These are phyloP conservation scores for Begonia peltatifolia DNA, from an alignment of 306 rosid species.

Conservation along the genomic window DNA sequence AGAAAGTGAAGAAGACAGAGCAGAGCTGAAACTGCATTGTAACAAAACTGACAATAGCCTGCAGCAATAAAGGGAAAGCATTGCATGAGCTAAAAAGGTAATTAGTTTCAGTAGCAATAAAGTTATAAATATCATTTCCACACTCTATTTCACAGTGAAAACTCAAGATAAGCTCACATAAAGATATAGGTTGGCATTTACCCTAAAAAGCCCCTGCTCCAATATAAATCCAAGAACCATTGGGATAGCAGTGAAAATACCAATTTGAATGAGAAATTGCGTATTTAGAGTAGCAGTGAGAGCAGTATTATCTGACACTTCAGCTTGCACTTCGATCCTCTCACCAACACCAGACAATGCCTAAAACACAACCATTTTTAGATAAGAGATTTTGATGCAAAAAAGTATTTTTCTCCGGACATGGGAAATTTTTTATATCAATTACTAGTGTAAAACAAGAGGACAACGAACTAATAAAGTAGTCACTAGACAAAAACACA, in stretches of 20 bases:
- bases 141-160: background rate
- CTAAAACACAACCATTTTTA: constrained; percentile 21
- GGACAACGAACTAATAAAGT: too few relatives aligned
- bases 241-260: constrained; percentile 81
- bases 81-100: too few relatives aligned
- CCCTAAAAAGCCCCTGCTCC: constrained; percentile 86
- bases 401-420: too few relatives aligned
- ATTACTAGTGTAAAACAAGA: too few relatives aligned
- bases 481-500: too few relatives aligned
- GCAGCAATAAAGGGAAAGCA: constrained; percentile 14
- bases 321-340: constrained; percentile 37
- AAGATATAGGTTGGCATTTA: constrained; percentile 8
- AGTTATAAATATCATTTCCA: too few relatives aligned
- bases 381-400: too few relatives aligned
- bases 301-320: constrained; percentile 42
- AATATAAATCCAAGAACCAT: constrained; percentile 74
- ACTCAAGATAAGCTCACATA: background rate
- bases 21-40: constrained; percentile 95
- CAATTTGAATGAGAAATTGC: constrained; percentile 84
- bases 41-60: constrained; percentile 76
- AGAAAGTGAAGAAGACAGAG: constrained; percentile 81
- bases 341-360: constrained; percentile 93
- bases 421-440: too few relatives aligned
- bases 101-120: too few relatives aligned
- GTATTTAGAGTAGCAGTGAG: constrained; percentile 63